Percentiles rank a stretch among this genome's conserved stretches.
phyloP scores from a whole-genome alignment of 306 rosid species.

The Arachis hypogaea region DNA sequence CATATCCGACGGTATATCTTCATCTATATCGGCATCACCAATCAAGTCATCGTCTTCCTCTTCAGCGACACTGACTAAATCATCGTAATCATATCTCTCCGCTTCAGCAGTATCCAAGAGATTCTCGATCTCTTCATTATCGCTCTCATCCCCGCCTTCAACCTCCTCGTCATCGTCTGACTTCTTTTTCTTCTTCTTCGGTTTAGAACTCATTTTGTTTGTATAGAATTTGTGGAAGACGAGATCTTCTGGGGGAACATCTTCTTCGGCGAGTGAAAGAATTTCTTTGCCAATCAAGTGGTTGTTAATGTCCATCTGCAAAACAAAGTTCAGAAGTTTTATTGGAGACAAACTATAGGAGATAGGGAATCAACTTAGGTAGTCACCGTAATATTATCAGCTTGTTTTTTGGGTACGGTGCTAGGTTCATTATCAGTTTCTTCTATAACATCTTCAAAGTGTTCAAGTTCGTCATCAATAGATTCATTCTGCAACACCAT shows the following conservation, averaged over 20 bases:
- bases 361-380: no score
- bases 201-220: slow-evolving; percentile 70
- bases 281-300: slow-evolving; percentile 78
- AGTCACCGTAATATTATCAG: slow-evolving; percentile 20
- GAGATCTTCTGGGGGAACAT: slow-evolving; percentile 93
- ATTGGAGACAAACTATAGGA: no score
- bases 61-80: slow-evolving; percentile 67
- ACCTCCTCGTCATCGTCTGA: slow-evolving; percentile 44
- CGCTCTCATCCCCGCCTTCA: slow-evolving; percentile 80
- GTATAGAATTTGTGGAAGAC: slow-evolving; percentile 92
- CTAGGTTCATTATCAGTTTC: slow-evolving; percentile 56
- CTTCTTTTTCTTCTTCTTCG: slow-evolving; percentile 82
- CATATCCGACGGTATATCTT: slow-evolving; percentile 49
- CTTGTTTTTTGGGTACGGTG: slow-evolving; percentile 44
- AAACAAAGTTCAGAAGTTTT: not conserved
- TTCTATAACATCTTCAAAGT: slow-evolving; percentile 83
- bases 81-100: slow-evolving; percentile 74
- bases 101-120: slow-evolving; percentile 70
- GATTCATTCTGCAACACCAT: slow-evolving; percentile 76
- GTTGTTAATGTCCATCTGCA: slow-evolving; percentile 74
- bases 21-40: slow-evolving; percentile 66
- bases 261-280: slow-evolving; percentile 78
- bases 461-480: slow-evolving; percentile 84
- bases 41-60: slow-evolving; percentile 88
- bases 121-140: slow-evolving; percentile 82